These are phyloP conservation scores for Mycena maculata DNA, from an alignment of 768 basidiomycete genomes.

Conservation along the genomic window DNA sequence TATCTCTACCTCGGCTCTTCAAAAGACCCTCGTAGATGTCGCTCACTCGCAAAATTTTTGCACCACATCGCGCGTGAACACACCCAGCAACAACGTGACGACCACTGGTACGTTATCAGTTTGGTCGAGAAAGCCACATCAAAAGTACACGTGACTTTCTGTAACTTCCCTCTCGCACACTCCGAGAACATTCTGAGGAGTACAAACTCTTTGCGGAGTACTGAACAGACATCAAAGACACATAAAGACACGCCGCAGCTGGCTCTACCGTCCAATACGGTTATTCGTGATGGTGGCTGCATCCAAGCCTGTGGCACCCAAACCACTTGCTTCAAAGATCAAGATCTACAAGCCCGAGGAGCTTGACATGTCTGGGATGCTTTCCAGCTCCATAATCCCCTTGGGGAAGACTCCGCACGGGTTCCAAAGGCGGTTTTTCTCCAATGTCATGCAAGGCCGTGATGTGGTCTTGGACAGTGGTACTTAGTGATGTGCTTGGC, in stretches of 20 bases:
- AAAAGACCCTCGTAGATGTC: constrained; percentile 23
- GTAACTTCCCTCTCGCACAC: not conserved
- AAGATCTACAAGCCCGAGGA: not conserved
- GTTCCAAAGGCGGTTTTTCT: constrained; percentile 2
- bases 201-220: not conserved
- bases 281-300: not conserved
- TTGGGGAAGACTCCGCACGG: constrained; percentile 10
- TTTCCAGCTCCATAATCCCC: not conserved
- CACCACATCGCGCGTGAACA: constrained; percentile 30
- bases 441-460: constrained; percentile 18
- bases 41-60: constrained; percentile 32
- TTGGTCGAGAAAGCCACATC: too few species aligned
- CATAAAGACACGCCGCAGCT: not conserved
- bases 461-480: constrained; percentile 12
- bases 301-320: not conserved
- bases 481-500: too few species aligned
- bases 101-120: constrained; percentile 21
- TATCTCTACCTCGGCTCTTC: constrained; percentile 31
- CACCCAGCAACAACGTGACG: constrained; percentile 22
- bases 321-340: constrained; percentile 6
- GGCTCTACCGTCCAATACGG: not conserved
- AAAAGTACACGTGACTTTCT: not conserved
- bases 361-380: not conserved
- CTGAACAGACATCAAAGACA: not conserved
- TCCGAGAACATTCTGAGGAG: not conserved